These are phyloP conservation scores for Aspergillus amoenus DNA, from an alignment of 2,329 filamentous ascomycete species.

Conservation along the genomic window DNA sequence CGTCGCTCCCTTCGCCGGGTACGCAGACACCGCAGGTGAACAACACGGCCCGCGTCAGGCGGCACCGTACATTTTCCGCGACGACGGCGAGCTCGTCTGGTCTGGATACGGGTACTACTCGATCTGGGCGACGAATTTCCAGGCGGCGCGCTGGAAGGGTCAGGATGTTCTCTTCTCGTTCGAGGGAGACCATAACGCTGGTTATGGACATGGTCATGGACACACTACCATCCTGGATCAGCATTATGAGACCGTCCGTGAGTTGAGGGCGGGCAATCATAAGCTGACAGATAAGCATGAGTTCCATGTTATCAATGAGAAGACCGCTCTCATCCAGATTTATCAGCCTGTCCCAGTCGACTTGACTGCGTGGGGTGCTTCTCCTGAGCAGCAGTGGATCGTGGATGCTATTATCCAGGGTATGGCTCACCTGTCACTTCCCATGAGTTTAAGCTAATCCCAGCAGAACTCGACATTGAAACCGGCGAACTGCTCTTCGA, in stretches of 20 bases:
- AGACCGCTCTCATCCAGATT: conserved; percentile 55
- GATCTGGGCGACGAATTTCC: conserved; percentile 57
- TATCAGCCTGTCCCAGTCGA: conserved; percentile 53
- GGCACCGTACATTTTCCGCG: conserved; percentile 56
- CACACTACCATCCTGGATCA: conserved; percentile 55
- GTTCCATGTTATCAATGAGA: conserved; percentile 54
- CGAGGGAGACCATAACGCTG: conserved; percentile 53
- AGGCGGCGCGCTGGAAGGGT: conserved; percentile 48
- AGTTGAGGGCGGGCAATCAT: conserved; percentile 51
- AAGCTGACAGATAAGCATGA: conserved; percentile 56
- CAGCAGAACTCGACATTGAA: conserved; percentile 47
- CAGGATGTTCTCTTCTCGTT: conserved; percentile 55
- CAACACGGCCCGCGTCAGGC: conserved; percentile 48
- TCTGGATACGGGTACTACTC: conserved; percentile 55
- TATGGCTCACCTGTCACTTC: conserved; percentile 29
- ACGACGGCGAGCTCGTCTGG: conserved; percentile 58
- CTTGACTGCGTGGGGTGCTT: conserved; percentile 48
- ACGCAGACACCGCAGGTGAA: conserved; percentile 18
- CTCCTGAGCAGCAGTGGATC: conserved; percentile 55
- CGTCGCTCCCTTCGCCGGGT: conserved; percentile 37
- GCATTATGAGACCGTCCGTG: conserved; percentile 55
- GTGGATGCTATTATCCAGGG: conserved; percentile 56
- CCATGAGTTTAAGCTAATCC: not conserved
- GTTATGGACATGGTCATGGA: conserved; percentile 56
- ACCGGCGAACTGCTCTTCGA: conserved; percentile 59